Base-by-base conservation (phyloP, 768 basidiomycete species). In the Leucosporidium yakuticum region DNA sequence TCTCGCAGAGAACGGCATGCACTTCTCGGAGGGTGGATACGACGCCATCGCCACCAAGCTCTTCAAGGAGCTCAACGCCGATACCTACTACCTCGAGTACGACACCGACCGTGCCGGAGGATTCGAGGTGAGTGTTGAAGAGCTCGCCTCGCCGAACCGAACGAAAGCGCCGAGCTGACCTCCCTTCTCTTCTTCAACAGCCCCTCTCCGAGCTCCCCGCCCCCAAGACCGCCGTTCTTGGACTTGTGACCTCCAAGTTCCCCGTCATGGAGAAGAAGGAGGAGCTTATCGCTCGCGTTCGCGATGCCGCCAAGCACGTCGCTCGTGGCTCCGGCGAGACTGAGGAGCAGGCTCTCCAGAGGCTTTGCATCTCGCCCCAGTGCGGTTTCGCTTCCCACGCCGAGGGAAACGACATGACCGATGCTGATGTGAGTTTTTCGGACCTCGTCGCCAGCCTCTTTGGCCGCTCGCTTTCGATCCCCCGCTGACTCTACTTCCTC, bases 321-420 rank as follows among this genome's bases (percentile, higher is more conserved):
- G 79, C 80, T 58, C 74, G 80, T 68, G 84, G 82, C 50, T 78
- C 77, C 32, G 80, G 80, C 14, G 76, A 77, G 61, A 81, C 83
- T n/a, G 79, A 78, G 63, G 81, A 82, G 76, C 79, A 78, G 49
- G 85, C 85, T 4, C 74, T 86, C 58, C 81, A 84, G 66, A 84
- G 62, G 14, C 59, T 87, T 15, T 83, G 82, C 69, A 82, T 86
- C 65, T 84, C 84, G 63, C 81, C 84, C n/a, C 85, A 86, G 73
- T 87, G 86, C 70, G 86, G 86, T 7, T 86, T 85, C 73, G 85
- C 85, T 14, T 83, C 82, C 0, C 82, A 83, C 27, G 83, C 83
- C 79, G 82, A 85, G 73, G 84, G 85, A 0, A 85, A 86, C 75
- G 81, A 82, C 8, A 71, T 86, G 34, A 82, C 81, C 6, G 73